These are phyloP conservation scores for Pyrenula massariospora DNA, from an alignment of 495 filamentous ascomycete genomes.

Conservation along the genomic window DNA sequence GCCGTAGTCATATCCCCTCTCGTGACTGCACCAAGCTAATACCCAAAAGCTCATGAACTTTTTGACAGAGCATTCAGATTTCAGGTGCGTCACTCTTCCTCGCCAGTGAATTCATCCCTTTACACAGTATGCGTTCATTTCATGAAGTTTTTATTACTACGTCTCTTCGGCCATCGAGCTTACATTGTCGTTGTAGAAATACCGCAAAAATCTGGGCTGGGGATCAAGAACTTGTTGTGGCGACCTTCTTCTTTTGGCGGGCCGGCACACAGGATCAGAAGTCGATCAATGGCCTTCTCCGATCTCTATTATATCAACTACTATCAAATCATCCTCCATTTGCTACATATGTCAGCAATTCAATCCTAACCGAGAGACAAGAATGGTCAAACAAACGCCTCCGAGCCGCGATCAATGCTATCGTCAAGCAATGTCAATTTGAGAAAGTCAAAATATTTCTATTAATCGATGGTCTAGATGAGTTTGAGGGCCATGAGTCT, in stretches of 20 bases:
- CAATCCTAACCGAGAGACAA: not conserved
- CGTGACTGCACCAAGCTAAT: not conserved
- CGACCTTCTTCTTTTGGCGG: slow-evolving; percentile 21
- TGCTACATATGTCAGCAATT: not conserved
- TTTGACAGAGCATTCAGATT: not conserved
- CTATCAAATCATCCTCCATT: not conserved
- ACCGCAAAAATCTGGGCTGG: slow-evolving; percentile 10
- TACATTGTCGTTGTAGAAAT: not conserved
- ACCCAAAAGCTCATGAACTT: not conserved
- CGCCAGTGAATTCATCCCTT: too few relatives aligned
- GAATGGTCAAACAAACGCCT: not conserved
- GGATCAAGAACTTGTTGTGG: slow-evolving; percentile 15
- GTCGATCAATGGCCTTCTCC: slow-evolving; percentile 16
- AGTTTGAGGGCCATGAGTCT: slow-evolving; percentile 15
- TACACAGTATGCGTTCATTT: too few relatives aligned
- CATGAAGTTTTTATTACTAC: too few relatives aligned
- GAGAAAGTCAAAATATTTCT: slow-evolving; percentile 5
- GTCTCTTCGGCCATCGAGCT: too few relatives aligned
- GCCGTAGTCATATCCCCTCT: not conserved
- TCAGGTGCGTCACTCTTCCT: not conserved
- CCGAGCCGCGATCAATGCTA: slow-evolving; percentile 45
- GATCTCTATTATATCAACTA: slow-evolving; percentile 18
- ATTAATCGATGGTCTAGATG: slow-evolving; percentile 77
- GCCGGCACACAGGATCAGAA: slow-evolving; percentile 12
- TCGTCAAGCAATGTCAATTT: slow-evolving; percentile 33